Conservation (phyloP, 495 filamentous ascomycete genomes). For the Penicillium samsonianum region DNA sequence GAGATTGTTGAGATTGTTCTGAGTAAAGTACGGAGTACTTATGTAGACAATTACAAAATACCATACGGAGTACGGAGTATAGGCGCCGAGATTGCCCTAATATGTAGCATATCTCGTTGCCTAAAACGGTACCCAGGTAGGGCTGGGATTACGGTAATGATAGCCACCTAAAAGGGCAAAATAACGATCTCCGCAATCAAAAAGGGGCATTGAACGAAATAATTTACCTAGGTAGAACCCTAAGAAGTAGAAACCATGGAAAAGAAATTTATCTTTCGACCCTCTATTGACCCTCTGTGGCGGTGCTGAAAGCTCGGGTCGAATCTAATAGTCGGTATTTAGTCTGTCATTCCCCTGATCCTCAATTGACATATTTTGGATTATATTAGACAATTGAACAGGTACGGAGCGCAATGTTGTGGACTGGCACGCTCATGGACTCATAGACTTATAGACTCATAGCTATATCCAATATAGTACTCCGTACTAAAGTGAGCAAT, state of each 20-base stretch:
- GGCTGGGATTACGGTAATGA: neutral
- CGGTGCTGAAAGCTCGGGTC: constrained; percentile 14
- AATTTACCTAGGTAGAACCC: no score
- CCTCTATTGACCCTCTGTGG: constrained; percentile 6
- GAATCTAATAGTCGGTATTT: constrained; percentile 9
- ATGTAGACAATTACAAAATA: no score
- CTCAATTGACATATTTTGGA: neutral
- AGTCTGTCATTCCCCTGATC: neutral
- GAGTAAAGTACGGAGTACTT: no score
- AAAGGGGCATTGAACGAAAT: neutral
- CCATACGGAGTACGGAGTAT: no score
- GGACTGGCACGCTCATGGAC: no score
- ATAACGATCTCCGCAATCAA: neutral
- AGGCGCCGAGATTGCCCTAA: neutral
- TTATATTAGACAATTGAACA: neutral
- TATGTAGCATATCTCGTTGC: constrained; percentile 3
- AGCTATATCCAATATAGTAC: no score
- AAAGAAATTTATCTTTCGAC: no score
- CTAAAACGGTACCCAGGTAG: neutral
- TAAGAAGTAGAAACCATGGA: no score
- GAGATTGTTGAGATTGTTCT: neutral
- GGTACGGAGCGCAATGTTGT: neutral
- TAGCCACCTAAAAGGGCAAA: neutral
- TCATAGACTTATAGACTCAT: no score
- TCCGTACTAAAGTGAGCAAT: no score